Conservation (phyloP, 495 filamentous ascomycete genomes). For the Trichoderma gamsii region DNA sequence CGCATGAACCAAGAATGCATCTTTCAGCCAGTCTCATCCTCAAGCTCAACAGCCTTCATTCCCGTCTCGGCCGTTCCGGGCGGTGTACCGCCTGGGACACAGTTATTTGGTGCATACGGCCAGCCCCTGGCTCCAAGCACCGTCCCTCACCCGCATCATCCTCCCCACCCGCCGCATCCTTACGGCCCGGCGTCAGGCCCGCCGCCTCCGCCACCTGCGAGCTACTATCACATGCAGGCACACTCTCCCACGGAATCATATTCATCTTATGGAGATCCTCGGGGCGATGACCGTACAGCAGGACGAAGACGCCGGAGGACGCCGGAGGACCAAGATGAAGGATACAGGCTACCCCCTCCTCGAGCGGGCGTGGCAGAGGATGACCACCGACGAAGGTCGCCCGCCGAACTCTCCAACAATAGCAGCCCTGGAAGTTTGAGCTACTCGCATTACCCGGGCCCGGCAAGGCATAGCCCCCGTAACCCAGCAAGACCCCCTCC, state of each 20-base stretch:
- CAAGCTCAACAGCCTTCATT: conserved; percentile 42
- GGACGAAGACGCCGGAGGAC: conserved; percentile 32
- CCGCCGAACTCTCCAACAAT: conserved; percentile 31
- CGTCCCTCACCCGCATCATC: conserved; percentile 11
- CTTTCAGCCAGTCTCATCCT: conserved; percentile 45
- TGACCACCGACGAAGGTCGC: conserved; percentile 41
- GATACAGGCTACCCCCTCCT: conserved; percentile 40
- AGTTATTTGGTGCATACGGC: conserved; percentile 44
- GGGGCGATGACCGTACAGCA: conserved; percentile 19
- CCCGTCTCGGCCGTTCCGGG: conserved; percentile 42
- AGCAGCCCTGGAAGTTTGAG: conserved; percentile 25
- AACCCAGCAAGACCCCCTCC: conserved; percentile 17
- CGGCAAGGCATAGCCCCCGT: conserved; percentile 19
- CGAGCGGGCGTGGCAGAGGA: conserved; percentile 35
- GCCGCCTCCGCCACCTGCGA: conserved; percentile 25
- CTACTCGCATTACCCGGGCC: conserved; percentile 25
- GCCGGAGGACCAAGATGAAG: conserved; percentile 34
- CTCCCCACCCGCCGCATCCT: conserved; percentile 17
- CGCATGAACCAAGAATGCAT: conserved; percentile 48
- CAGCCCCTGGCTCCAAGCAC: conserved; percentile 34
- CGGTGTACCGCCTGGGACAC: conserved; percentile 44
- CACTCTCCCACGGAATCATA: conserved; percentile 32
- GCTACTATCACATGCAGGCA: conserved; percentile 31
- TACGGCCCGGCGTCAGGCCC: conserved; percentile 20
- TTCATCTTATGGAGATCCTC: conserved; percentile 23